Conservation (phyloP, 176 grass and related monocot genomes). For the Musa beccarii region DNA sequence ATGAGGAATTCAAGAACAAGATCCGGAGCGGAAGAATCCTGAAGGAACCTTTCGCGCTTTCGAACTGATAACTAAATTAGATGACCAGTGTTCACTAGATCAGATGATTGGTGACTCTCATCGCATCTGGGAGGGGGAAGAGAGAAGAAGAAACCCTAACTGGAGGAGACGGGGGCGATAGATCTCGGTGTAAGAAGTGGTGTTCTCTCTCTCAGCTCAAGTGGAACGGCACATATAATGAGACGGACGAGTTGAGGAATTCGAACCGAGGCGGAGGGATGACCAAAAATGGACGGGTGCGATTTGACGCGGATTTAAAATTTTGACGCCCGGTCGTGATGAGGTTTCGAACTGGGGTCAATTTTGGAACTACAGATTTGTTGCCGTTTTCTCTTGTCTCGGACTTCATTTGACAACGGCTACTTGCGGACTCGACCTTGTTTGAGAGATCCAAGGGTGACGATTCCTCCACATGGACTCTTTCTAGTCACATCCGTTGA, state of each 20-base stretch:
- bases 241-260: neutral
- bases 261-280: neutral
- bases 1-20: slow-evolving; percentile 21
- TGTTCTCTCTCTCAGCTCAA: neutral
- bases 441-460: too few species aligned
- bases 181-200: neutral
- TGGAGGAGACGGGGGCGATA: neutral
- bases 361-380: neutral
- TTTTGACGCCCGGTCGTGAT: neutral
- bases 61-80: neutral
- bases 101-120: neutral
- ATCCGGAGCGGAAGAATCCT: slow-evolving; percentile 4
- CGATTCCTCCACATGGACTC: too few species aligned
- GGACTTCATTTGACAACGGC: too few species aligned
- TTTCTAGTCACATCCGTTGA: too few species aligned
- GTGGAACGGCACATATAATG: neutral
- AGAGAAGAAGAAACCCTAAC: neutral
- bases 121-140: neutral
- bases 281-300: neutral
- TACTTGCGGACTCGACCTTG: too few species aligned
- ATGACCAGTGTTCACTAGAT: neutral
- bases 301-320: slow-evolving; percentile 1
- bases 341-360: neutral
- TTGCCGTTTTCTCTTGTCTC: too few species aligned
- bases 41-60: neutral